These are phyloP conservation scores for Salix arbutifolia DNA, from an alignment of 345 rosid genomes.

Conservation along the genomic window DNA sequence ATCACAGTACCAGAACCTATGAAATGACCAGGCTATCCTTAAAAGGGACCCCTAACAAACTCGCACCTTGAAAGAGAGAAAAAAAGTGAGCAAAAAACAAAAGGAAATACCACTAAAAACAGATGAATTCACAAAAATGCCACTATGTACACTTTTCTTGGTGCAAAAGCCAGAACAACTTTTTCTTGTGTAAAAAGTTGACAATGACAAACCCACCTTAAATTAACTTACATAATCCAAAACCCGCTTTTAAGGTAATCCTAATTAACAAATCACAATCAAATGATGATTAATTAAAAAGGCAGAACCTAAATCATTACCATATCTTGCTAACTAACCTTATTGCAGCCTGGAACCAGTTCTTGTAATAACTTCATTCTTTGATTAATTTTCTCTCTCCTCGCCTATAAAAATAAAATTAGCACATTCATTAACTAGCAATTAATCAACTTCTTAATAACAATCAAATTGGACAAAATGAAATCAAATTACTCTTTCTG, in stretches of 20 bases:
- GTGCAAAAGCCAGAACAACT: constrained; percentile 35
- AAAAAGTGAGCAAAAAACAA: neutral
- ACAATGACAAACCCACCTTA: constrained; percentile 40
- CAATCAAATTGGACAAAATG: neutral
- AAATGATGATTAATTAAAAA: neutral
- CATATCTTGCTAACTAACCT: constrained; percentile 61
- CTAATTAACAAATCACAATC: neutral
- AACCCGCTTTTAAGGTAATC: neutral
- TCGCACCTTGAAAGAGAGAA: neutral
- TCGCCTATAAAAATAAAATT: constrained; percentile 39
- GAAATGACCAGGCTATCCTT: constrained; percentile 37
- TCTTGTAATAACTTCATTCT: constrained; percentile 75
- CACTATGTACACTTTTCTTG: constrained; percentile 26
- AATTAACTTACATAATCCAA: constrained; percentile 27
- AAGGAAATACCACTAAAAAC: neutral
- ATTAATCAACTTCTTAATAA: constrained; percentile 8
- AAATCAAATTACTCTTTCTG: constrained; percentile 52
- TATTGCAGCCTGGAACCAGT: constrained; percentile 81
- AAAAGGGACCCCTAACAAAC: constrained; percentile 36
- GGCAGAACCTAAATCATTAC: constrained; percentile 3
- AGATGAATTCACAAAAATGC: constrained; percentile 23
- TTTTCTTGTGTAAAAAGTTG: constrained; percentile 38
- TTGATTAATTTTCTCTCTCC: constrained; percentile 74
- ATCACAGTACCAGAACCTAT: neutral
- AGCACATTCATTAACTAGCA: neutral